These are phyloP conservation scores for Gossypium trilobum DNA, from an alignment of 441 rosid species.

Conservation along the genomic window DNA sequence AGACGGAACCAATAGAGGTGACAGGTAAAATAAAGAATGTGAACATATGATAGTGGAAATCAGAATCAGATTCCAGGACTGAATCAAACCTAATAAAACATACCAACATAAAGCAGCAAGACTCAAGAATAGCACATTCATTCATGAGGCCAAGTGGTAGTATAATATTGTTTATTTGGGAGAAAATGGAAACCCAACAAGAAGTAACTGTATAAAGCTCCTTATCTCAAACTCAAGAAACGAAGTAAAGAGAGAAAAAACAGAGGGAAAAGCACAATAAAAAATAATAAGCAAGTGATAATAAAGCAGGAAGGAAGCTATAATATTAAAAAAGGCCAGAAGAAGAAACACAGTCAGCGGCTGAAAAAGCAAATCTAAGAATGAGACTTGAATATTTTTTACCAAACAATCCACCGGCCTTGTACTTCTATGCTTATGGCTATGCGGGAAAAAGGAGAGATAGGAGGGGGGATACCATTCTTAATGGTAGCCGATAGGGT, in stretches of 20 bases:
- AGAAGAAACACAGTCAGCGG: constrained; percentile 9
- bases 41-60: constrained; percentile 6
- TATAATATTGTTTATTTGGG: background rate
- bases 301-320: background rate
- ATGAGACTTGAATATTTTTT: constrained; percentile 1
- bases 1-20: background rate
- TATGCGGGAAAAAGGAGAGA: background rate
- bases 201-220: background rate
- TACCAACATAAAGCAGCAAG: background rate
- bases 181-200: constrained; percentile 4
- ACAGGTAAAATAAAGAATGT: constrained; percentile 2
- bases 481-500: background rate
- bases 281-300: background rate
- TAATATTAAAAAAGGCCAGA: background rate
- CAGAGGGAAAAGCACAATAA: background rate
- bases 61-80: constrained; percentile 26
- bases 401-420: background rate
- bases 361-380: constrained; percentile 15
- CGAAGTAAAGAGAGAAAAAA: background rate
- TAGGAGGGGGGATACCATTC: background rate
- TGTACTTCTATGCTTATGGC: background rate
- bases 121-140: background rate
- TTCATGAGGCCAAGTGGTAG: constrained; percentile 8
- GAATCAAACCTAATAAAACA: background rate
- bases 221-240: background rate